Evolutionary conservation across 208 protist species (phyloP).

Genomic region (Herpetomonas samuelpessoai): DNA sequence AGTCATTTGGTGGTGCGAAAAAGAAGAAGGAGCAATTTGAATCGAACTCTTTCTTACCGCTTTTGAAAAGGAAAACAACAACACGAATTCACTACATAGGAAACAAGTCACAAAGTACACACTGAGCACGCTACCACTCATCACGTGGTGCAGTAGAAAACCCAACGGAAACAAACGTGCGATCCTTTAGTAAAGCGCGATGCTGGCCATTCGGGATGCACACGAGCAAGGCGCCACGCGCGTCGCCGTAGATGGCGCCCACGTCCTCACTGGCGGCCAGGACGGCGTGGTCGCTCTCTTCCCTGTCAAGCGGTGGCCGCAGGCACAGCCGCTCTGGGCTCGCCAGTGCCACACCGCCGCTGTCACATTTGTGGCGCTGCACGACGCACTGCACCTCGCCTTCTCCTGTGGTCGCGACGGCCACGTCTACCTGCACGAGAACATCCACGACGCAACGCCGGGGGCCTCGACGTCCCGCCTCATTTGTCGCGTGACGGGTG

Average conservation of each 20-base stretch:
- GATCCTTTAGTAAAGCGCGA: too few relatives aligned
- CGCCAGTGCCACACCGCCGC: slow-evolving; percentile 61
- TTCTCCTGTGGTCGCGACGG: slow-evolving; percentile 77
- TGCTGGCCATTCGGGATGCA: slow-evolving; percentile 35
- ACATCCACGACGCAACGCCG: slow-evolving; percentile 18
- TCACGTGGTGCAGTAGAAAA: too few relatives aligned
- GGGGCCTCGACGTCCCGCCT: slow-evolving; percentile 38
- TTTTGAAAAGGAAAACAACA: too few relatives aligned
- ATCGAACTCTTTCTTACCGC: too few relatives aligned
- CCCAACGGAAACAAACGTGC: neutral
- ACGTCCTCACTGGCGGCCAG: slow-evolving; percentile 62
- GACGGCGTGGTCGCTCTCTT: slow-evolving; percentile 80
- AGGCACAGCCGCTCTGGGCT: slow-evolving; percentile 49
- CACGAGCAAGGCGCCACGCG: slow-evolving; percentile 56
- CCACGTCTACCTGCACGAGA: slow-evolving; percentile 73
- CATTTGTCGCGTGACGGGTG: slow-evolving; percentile 76
- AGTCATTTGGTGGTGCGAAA: too few relatives aligned
- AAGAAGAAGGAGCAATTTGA: too few relatives aligned
- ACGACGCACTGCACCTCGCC: slow-evolving; percentile 37
- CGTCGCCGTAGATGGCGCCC: slow-evolving; percentile 44
- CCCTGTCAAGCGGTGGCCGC: slow-evolving; percentile 37
- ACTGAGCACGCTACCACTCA: too few relatives aligned
- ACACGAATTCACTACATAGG: too few relatives aligned
- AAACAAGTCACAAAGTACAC: too few relatives aligned
- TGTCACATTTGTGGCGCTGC: slow-evolving; percentile 63